Conservation (phyloP, 495 filamentous ascomycete species). For the Tuber calosporum region DNA sequence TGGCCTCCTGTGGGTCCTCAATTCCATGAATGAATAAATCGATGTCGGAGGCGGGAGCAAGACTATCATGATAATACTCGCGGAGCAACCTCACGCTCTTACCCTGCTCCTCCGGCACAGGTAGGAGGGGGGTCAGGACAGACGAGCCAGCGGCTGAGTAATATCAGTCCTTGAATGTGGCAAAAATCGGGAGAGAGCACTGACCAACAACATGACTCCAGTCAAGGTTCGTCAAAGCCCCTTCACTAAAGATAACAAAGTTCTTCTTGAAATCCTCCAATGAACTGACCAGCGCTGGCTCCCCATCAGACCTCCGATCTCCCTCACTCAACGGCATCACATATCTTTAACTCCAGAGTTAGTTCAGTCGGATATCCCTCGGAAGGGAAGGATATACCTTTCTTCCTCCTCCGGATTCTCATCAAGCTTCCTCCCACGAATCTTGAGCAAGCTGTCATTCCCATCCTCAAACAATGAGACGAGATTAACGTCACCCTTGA, state of each 20-base stretch:
- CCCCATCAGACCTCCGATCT: constrained; percentile 53
- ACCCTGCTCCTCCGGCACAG: constrained; percentile 59
- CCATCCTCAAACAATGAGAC: constrained; percentile 60
- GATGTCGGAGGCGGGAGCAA: constrained; percentile 75
- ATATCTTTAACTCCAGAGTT: constrained; percentile 45
- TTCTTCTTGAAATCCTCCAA: constrained; percentile 66
- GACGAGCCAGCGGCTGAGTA: constrained; percentile 64
- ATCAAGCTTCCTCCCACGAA: constrained; percentile 57
- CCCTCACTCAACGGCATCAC: constrained; percentile 59
- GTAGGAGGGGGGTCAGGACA: constrained; percentile 65
- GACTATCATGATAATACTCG: constrained; percentile 68
- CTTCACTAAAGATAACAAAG: constrained; percentile 72
- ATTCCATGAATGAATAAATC: constrained; percentile 78
- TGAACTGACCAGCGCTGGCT: constrained; percentile 57
- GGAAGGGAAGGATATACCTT: constrained; percentile 37
- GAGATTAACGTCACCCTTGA: constrained; percentile 60
- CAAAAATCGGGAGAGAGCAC: constrained; percentile 24
- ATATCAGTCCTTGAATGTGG: constrained; percentile 58
- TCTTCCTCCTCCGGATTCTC: constrained; percentile 52
- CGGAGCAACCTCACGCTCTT: constrained; percentile 59
- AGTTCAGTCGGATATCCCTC: not conserved
- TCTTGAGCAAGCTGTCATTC: constrained; percentile 51
- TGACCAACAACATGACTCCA: constrained; percentile 14
- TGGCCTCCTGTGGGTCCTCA: constrained; percentile 58
- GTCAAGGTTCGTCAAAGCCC: constrained; percentile 45